Evolutionary conservation across 2,329 filamentous ascomycete species (phyloP), one percentile per base, ranked within the genome.

Genomic region (Fusarium solani-melongenae): DNA sequence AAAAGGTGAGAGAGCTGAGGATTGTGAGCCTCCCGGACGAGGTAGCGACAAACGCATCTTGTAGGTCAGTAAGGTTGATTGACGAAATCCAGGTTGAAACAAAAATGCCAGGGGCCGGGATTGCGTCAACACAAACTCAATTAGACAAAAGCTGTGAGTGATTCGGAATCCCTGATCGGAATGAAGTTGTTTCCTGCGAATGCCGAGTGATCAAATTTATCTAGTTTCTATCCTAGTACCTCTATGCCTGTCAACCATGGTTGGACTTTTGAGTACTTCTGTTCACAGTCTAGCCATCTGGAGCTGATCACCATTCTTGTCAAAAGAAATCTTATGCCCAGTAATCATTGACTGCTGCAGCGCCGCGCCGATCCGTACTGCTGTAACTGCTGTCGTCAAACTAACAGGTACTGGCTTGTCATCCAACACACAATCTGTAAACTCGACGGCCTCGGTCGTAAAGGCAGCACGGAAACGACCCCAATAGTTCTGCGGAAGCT

Each of bases 401-500:
- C 88, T 87, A 75, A 92, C 84, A 0, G 90, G 90, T 58, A 90
- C 80, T n/a, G 84, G 80, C 22, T 81, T 88, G 71, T 88, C 81
- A 69, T 92, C 88, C 62, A 92, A 80, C 66, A 89, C 88, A 17
- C 83, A 85, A 14, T 86, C 88, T 0, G 89, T 90, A 71, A 92
- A 92, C 81, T 92, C 89, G 65, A 90, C 88, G 8, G 88, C 87
- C 81, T 93, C 90, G 15, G 82, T 87, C 20, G 90, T 87, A 77
- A 92, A 92, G 0, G 91, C 90, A 31, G 88, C 82, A 72, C 89
- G 85, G 76, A 92, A 92, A 0, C 90, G 83, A 49, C 88, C 90
- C 77, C 90, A 92, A 79, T 91, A 92, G 72, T 89, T 86, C 41
- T 84, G 82, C 1, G 90, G 89, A n/a, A 92, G 87, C 79, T 92